Percentiles rank a stretch among this genome's conserved stretches.
Conservation (phyloP, 1,284 basidiomycete genomes). For the Prillingera fragicola region DNA sequence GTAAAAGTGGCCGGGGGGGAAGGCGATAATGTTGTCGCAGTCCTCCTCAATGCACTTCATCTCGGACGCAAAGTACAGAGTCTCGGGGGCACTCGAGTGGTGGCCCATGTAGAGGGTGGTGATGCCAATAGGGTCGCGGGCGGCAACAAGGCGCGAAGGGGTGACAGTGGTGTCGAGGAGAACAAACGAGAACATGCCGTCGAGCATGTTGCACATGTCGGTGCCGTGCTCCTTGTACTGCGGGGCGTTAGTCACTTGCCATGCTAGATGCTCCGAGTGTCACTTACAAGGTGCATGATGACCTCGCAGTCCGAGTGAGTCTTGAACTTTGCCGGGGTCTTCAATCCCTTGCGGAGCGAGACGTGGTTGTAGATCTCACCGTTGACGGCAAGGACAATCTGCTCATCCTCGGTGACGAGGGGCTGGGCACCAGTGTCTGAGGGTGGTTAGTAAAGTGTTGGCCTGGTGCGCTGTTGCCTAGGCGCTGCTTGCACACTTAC, state of each 20-base stretch:
- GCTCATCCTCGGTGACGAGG: slow-evolving; percentile 78
- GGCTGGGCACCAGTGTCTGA: slow-evolving; percentile 96
- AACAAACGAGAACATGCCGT: slow-evolving; percentile 99
- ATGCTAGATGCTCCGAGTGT: neutral
- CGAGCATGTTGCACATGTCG: slow-evolving; percentile 69
- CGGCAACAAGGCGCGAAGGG: slow-evolving; percentile 86
- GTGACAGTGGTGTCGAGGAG: slow-evolving; percentile 86
- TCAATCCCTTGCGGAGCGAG: slow-evolving; percentile 67
- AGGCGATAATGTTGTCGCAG: slow-evolving; percentile 90
- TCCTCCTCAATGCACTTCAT: slow-evolving; percentile 89
- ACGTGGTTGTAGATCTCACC: slow-evolving; percentile 99
- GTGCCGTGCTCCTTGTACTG: slow-evolving; percentile 81
- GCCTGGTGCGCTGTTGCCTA: neutral
- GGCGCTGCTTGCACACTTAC: slow-evolving; percentile 53
- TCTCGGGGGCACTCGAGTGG: slow-evolving; percentile 76
- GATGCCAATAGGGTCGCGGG: slow-evolving; percentile 95
- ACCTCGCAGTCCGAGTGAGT: slow-evolving; percentile 99
- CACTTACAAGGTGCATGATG: slow-evolving; percentile 79
- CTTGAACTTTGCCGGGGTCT: slow-evolving; percentile 72
- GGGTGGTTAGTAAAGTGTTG: neutral
- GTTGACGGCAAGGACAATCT: slow-evolving; percentile 85
- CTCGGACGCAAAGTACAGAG: slow-evolving; percentile 90
- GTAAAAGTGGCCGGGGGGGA: slow-evolving; percentile 95
- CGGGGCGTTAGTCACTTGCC: neutral
- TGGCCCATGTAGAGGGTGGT: slow-evolving; percentile 97